Base-by-base conservation (phyloP, 1,139 yeast species). In the Zhuliangozyma blackwelliae region DNA sequence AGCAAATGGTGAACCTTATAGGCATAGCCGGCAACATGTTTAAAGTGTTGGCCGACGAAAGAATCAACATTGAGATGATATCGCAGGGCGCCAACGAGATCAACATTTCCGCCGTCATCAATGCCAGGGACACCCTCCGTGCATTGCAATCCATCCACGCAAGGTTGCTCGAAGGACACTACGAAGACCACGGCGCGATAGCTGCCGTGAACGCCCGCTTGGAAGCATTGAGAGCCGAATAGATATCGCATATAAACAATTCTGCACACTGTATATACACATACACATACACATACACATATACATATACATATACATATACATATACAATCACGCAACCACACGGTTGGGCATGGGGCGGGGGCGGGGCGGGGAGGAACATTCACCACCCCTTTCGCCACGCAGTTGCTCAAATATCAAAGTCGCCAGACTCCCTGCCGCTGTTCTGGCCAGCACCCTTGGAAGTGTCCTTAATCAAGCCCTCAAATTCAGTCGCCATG, bases 1-100 rank as follows among this genome's bases (percentile, higher is more conserved):
- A 87, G 54, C 95, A 92, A 59, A 92, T 92, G 98, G 92, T 89
- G 54, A 96, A 89, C 56, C 78, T 85, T 56, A 86, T 92, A 46
- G 98, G 98, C 57, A 90, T 89, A 55, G 98, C 98, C 1, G 97
- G 97, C 31, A 83, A 88, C 48, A 92, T 92, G 97, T 92, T 92
- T 65, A 82, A 90, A 48, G 88, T 95, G 3, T 69, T 92, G 51
- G 97, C 97, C 5, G 94, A 87, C 54, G 96, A 92, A 51, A 78
- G 77, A 39, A 85, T 92, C 53, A 92, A 92, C 63, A 89, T 92
- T 51, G 98, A 92, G 61, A 92, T 92, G 98, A 92, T 92, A 55
- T 79, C 90, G 39, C 98, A 92, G 70, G 98, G 98, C 49, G 97
- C 98, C 26, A 90, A 92, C 55, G 98, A 92, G 63, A 92, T 92